phyloP scores from a whole-genome alignment of 257 asterid genomes.

The Dorcoceras hygrometricum region DNA sequence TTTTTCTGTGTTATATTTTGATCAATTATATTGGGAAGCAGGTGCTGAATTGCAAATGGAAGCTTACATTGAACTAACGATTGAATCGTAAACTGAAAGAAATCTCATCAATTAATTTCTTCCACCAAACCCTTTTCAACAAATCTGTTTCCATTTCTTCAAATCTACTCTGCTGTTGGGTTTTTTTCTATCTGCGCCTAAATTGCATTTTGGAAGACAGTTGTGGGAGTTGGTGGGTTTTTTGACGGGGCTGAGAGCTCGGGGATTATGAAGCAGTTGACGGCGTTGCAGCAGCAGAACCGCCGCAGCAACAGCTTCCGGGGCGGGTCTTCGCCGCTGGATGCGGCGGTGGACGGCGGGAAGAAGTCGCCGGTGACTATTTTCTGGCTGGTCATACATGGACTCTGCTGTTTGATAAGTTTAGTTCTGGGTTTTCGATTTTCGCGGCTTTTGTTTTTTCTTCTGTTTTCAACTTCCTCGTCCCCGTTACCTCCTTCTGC shows the following conservation, averaged over 20 bases:
- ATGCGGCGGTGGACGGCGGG: constrained; percentile 60
- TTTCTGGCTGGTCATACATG: constrained; percentile 77
- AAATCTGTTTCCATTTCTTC: constrained; percentile 30
- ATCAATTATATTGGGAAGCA: constrained; percentile 8
- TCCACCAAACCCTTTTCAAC: constrained; percentile 18
- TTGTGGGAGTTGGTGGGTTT: constrained; percentile 21
- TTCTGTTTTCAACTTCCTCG: constrained; percentile 47
- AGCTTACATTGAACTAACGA: constrained; percentile 40
- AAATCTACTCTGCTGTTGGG: constrained; percentile 29
- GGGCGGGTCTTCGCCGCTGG: constrained; percentile 52
- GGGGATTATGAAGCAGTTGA: constrained; percentile 64
- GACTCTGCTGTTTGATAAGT: constrained; percentile 80
- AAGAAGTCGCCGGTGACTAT: constrained; percentile 69
- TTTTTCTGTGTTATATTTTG: constrained; percentile 17
- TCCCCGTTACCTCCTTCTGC: constrained; percentile 32
- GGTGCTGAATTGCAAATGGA: constrained; percentile 33
- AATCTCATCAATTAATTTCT: constrained; percentile 34
- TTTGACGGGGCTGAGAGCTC: constrained; percentile 12
- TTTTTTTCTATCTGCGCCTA: not conserved
- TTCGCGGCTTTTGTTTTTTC: constrained; percentile 81
- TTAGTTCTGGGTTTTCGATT: constrained; percentile 88
- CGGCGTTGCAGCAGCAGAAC: constrained; percentile 80
- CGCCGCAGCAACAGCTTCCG: constrained; percentile 86
- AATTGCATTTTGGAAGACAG: constrained; percentile 2
- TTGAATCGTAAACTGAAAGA: constrained; percentile 59